Evolutionary conservation across 352 stramenopile genomes (phyloP), one percentile per base, ranked within the genome.

Genomic region (Phytopythium aichiense): DNA sequence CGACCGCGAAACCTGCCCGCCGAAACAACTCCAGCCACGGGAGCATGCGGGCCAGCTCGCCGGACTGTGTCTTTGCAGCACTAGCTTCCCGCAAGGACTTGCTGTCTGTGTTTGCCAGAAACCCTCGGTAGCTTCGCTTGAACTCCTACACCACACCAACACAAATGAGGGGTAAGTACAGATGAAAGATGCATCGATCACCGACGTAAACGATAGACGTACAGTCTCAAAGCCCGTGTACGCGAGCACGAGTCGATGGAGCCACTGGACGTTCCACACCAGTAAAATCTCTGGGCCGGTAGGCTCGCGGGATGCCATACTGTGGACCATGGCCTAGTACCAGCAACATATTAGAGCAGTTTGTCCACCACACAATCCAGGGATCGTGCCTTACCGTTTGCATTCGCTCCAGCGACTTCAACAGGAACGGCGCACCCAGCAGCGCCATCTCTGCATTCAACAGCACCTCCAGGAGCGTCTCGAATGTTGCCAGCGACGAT

Each of bases 1-100:
- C 81, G 38, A 80, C 66, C 13, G 58, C 67, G 37, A 82, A 65
- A 23, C 79, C 82, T 55, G 73, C 76, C 20, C 84, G 81, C 23
- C 82, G 81, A 66, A 84, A 90, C 6, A 91, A 60, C 56, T 94
- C 84, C 25, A 92, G 56, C 82, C 81, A 92, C 7, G 80, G 79
- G 0, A 87, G 56, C 15, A 94, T 54, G 20, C 82, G 73, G 16
- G 63, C 63, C 16, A 71, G 40, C 31, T 60, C 55, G 28, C 55
- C 55, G 6, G 55, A 52, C 25, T 52, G 37, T 0, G 42, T 51
- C 40, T 60, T 60, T 9, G 55, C 55, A 40, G 25, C 40, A 28
- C 25, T 22, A 52, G 55, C 55, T 3, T 60, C 55, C n/a, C 37
- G 22, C 20, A 60, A 45, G n/a, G 55, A 50, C 8, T 60, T 60